Evolutionary conservation across 2,329 filamentous ascomycete species (phyloP).

Genomic region (Arthroderma uncinatum): DNA sequence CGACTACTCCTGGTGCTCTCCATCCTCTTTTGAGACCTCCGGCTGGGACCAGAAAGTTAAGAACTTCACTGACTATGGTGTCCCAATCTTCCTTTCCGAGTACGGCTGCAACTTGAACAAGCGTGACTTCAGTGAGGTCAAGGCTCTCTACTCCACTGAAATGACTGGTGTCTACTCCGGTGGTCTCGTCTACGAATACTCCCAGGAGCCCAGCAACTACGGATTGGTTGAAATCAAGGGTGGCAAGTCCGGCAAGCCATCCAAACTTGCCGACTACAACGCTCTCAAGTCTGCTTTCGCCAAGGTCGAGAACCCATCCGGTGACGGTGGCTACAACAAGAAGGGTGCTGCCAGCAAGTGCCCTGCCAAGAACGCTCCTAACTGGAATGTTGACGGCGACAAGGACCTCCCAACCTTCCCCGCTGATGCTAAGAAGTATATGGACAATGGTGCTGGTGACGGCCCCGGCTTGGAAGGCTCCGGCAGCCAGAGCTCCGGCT

Average conservation of each 20-base stretch:
- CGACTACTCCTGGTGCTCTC: slow-evolving; percentile 66
- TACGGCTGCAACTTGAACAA: slow-evolving; percentile 79
- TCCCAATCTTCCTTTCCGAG: slow-evolving; percentile 90
- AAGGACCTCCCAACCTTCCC: slow-evolving; percentile 47
- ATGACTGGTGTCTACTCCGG: slow-evolving; percentile 92
- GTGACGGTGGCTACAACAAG: slow-evolving; percentile 50
- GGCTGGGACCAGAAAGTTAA: slow-evolving; percentile 84
- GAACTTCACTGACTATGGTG: slow-evolving; percentile 74
- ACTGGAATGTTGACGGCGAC: slow-evolving; percentile 47
- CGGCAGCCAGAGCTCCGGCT: slow-evolving; percentile 47
- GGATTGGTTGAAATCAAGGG: slow-evolving; percentile 62
- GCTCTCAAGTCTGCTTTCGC: slow-evolving; percentile 43
- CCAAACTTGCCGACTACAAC: slow-evolving; percentile 52
- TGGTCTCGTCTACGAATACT: slow-evolving; percentile 93
- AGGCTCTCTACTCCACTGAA: slow-evolving; percentile 63
- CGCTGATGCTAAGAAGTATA: slow-evolving; percentile 43
- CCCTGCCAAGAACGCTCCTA: slow-evolving; percentile 40
- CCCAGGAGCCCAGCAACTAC: slow-evolving; percentile 63
- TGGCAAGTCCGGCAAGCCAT: slow-evolving; percentile 34
- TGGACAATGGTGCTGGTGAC: slow-evolving; percentile 47
- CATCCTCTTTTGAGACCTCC: slow-evolving; percentile 61
- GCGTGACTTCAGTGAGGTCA: slow-evolving; percentile 70
- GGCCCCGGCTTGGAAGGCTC: slow-evolving; percentile 45
- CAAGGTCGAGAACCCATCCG: slow-evolving; percentile 41
- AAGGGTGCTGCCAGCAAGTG: slow-evolving; percentile 44